Conservation (phyloP, 2,329 filamentous ascomycete species). For the Paraphaeosphaeria sporulosa region DNA sequence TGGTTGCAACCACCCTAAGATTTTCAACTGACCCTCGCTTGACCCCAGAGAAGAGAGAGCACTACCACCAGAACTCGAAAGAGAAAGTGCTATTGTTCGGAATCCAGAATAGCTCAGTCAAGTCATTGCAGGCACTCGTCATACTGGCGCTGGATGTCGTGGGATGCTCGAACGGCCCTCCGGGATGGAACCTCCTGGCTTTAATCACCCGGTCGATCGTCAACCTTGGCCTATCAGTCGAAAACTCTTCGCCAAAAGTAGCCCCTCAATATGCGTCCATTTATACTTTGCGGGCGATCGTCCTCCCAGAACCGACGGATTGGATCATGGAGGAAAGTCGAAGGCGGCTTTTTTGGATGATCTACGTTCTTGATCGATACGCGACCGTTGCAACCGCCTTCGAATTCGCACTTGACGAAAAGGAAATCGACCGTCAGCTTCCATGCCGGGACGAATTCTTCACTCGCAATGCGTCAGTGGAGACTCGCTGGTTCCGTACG, state of each 20-base stretch:
- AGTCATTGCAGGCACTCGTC: conserved; percentile 84
- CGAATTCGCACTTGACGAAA: conserved; percentile 87
- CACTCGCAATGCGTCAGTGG: conserved; percentile 81
- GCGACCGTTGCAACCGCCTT: conserved; percentile 91
- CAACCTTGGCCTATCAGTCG: conserved; percentile 84
- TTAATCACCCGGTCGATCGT: conserved; percentile 88
- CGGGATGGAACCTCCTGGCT: conserved; percentile 90
- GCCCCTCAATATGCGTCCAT: conserved; percentile 84
- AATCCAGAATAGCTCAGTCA: conserved; percentile 88
- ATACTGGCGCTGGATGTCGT: conserved; percentile 86
- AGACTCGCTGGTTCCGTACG: conserved; percentile 79
- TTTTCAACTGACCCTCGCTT: conserved; percentile 81
- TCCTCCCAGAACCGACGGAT: conserved; percentile 80
- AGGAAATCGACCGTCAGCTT: conserved; percentile 85
- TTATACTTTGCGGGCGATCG: conserved; percentile 85
- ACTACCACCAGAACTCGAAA: conserved; percentile 83
- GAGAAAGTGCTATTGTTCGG: conserved; percentile 87
- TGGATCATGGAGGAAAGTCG: conserved; percentile 91
- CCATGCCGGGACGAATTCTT: conserved; percentile 90
- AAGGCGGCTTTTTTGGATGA: conserved; percentile 90
- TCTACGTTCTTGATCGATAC: conserved; percentile 88
- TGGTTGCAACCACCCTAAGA: conserved; percentile 85
- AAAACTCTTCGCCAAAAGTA: conserved; percentile 79
- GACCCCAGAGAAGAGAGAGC: conserved; percentile 73
- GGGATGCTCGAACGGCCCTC: conserved; percentile 86